phyloP scores from a whole-genome alignment of 306 rosid genomes.

The Cucurbita ficifolia region DNA sequence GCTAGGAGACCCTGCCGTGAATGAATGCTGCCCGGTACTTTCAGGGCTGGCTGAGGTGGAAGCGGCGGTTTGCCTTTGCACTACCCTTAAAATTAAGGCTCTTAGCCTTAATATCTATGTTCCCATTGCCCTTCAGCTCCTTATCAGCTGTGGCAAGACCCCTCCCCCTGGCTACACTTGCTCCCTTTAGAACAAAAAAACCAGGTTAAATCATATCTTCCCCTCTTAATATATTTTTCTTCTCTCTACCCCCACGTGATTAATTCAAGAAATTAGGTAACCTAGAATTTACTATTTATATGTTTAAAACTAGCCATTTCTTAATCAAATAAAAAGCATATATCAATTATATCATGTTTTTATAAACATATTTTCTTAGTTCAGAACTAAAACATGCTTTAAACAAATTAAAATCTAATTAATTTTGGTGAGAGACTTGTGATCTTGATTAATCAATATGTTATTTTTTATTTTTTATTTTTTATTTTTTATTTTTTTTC shows the following conservation, averaged over 20 bases:
- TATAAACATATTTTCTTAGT: too few relatives aligned
- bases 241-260: not conserved
- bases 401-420: too few relatives aligned
- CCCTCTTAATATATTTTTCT: not conserved
- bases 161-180: conserved; percentile 99
- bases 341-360: too few relatives aligned
- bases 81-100: conserved; percentile 70
- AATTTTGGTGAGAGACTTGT: not conserved
- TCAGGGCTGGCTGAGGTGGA: conserved; percentile 60
- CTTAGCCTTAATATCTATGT: conserved; percentile 71
- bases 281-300: too few relatives aligned
- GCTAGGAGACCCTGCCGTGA: conserved; percentile 57
- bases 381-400: too few relatives aligned
- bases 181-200: conserved; percentile 34
- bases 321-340: too few relatives aligned
- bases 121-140: conserved; percentile 86
- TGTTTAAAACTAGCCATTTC: too few relatives aligned
- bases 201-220: conserved; percentile 15
- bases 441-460: not conserved
- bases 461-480: not conserved
- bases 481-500: not conserved
- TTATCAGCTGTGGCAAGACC: conserved; percentile 69
- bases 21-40: conserved; percentile 67
- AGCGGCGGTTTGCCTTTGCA: conserved; percentile 89
- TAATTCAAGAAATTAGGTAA: too few relatives aligned